phyloP scores from a whole-genome alignment of 257 asterid species.

The Verbena officinalis region DNA sequence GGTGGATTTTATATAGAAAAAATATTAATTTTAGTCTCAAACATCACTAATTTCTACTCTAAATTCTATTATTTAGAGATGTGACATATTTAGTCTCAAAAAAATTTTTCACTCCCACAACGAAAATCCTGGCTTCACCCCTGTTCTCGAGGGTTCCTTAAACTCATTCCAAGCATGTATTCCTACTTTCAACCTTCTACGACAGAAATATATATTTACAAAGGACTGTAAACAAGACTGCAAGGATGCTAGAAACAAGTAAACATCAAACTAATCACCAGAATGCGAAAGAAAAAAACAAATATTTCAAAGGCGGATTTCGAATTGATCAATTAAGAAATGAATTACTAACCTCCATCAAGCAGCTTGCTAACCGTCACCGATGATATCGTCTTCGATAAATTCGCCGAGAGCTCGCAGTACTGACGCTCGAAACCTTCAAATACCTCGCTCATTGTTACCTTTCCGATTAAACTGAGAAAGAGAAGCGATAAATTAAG shows the following conservation, averaged over 20 bases:
- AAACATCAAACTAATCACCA: background rate
- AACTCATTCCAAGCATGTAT: background rate
- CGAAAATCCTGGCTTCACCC: too few relatives aligned
- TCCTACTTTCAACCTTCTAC: background rate
- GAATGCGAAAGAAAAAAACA: background rate
- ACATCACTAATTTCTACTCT: too few relatives aligned
- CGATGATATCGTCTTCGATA: slow-evolving; percentile 35
- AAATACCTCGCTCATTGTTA: slow-evolving; percentile 42
- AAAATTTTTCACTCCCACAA: too few relatives aligned
- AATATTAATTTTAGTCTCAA: too few relatives aligned
- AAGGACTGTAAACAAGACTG: background rate
- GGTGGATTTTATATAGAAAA: too few relatives aligned
- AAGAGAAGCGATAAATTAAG: background rate
- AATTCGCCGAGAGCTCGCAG: slow-evolving; percentile 43
- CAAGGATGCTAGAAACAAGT: background rate
- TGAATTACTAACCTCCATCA: slow-evolving; percentile 37
- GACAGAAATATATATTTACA: background rate
- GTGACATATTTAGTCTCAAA: too few relatives aligned
- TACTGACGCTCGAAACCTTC: slow-evolving; percentile 45
- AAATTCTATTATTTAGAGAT: too few relatives aligned
- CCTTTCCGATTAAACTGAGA: background rate
- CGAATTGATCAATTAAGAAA: slow-evolving; percentile 2
- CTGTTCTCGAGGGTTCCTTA: background rate
- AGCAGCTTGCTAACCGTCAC: too few relatives aligned
- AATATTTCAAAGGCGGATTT: too few relatives aligned